Evolutionary conservation across 164 flowering plant species (phyloP).

Genomic region (Umbellularia californica): DNA sequence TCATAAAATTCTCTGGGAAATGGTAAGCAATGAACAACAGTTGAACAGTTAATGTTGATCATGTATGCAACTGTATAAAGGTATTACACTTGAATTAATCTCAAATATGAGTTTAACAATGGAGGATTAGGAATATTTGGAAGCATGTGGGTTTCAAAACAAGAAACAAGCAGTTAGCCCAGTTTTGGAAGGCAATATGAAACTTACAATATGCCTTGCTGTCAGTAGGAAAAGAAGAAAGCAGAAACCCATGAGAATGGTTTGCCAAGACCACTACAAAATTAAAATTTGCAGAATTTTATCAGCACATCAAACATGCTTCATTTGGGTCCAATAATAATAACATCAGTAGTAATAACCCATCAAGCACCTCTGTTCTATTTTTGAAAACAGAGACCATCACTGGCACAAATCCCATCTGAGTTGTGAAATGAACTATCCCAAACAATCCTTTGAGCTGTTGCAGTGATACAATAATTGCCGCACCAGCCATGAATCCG

Average conservation of each 20-base stretch:
- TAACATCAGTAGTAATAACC: neutral
- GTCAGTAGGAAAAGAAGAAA: slow-evolving; percentile 40
- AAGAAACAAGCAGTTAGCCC: neutral
- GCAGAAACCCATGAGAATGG: slow-evolving; percentile 42
- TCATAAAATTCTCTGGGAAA: too few species aligned
- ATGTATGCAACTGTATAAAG: too few species aligned
- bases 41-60: too few species aligned
- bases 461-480: slow-evolving; percentile 53
- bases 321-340: neutral
- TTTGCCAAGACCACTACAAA: slow-evolving; percentile 53
- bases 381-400: slow-evolving; percentile 37
- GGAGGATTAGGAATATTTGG: too few species aligned
- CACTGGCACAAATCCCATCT: slow-evolving; percentile 50
- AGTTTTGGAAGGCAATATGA: neutral
- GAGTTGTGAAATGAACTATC: slow-evolving; percentile 44
- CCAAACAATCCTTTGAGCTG: slow-evolving; percentile 75
- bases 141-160: too few species aligned
- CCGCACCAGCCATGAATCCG: slow-evolving; percentile 76
- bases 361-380: slow-evolving; percentile 36
- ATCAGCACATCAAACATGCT: neutral
- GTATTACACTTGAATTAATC: too few species aligned
- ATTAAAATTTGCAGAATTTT: slow-evolving; percentile 3
- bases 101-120: too few species aligned
- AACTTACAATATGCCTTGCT: slow-evolving; percentile 47
- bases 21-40: too few species aligned